A percentile compares a stretch with the other conserved stretches of the same genome.
Conservation (phyloP, 306 rosid genomes). For the Castanea mollissima region DNA sequence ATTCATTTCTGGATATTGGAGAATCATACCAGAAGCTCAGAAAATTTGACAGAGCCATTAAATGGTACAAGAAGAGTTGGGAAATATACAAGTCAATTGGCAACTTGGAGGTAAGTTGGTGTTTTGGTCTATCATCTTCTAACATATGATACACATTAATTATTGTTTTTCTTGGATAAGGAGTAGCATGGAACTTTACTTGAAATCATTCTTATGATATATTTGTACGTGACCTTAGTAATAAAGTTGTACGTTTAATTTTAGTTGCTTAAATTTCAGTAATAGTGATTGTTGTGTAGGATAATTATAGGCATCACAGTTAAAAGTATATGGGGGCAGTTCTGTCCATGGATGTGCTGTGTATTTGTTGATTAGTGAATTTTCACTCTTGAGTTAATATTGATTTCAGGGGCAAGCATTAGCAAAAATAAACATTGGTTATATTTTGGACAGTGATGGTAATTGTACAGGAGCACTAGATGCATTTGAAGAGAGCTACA, state of each 20-base stretch:
- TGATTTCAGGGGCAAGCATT: constrained; percentile 78
- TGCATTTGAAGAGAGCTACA: constrained; percentile 75
- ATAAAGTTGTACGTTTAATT: not conserved
- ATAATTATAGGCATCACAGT: constrained; percentile 10
- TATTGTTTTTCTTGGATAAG: not conserved
- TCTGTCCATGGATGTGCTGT: constrained; percentile 10
- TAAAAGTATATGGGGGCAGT: constrained; percentile 2
- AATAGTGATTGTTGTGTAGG: constrained; percentile 2
- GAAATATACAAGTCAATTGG: constrained; percentile 62
- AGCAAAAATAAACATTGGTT: constrained; percentile 65
- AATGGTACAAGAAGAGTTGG: constrained; percentile 86
- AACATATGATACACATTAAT: not conserved
- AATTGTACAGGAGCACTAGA: constrained; percentile 60
- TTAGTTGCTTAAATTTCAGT: constrained; percentile 18
- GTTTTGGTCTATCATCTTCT: constrained; percentile 11
- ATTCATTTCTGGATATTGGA: constrained; percentile 66
- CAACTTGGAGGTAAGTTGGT: constrained; percentile 67
- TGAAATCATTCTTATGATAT: not conserved
- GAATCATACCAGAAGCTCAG: constrained; percentile 82
- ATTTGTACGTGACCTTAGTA: not conserved
- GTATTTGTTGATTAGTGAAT: constrained; percentile 18
- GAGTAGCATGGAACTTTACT: not conserved
- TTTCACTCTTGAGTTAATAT: constrained; percentile 30
- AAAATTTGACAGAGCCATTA: constrained; percentile 60
- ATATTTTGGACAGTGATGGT: constrained; percentile 69